Conservation (phyloP, 108 stramenopile species). For the Schizochytrium sp. region DNA sequence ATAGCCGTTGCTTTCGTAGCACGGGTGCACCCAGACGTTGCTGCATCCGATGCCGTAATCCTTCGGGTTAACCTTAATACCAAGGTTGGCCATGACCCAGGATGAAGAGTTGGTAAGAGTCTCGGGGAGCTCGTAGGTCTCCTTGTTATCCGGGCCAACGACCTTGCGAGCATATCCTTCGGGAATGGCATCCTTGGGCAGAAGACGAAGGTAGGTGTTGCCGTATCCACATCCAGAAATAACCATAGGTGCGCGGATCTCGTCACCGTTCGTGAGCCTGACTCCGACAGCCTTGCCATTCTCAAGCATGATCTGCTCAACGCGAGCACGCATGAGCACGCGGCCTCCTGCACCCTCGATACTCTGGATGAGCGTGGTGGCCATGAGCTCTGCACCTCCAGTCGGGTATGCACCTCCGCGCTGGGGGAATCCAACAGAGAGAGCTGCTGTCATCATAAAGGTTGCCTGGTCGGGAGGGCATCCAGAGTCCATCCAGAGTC, state of each 20-base stretch:
- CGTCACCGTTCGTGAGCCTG: slow-evolving; percentile 64
- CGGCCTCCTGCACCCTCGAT: slow-evolving; percentile 64
- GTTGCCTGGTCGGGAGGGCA: slow-evolving; percentile 59
- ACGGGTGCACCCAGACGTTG: slow-evolving; percentile 35
- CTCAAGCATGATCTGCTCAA: slow-evolving; percentile 67
- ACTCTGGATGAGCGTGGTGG: slow-evolving; percentile 35
- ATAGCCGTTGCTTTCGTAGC: slow-evolving; percentile 67
- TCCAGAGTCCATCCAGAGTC: slow-evolving; percentile 66
- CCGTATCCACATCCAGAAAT: slow-evolving; percentile 64
- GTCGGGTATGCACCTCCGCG: slow-evolving; percentile 63
- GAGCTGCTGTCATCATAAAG: slow-evolving; percentile 67
- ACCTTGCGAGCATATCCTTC: slow-evolving; percentile 22
- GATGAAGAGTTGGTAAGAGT: slow-evolving; percentile 5
- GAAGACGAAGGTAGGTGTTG: slow-evolving; percentile 60
- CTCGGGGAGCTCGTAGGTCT: background rate
- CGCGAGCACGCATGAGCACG: slow-evolving; percentile 61
- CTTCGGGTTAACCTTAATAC: slow-evolving; percentile 41
- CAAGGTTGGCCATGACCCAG: slow-evolving; percentile 22
- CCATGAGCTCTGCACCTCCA: slow-evolving; percentile 62
- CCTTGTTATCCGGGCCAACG: background rate
- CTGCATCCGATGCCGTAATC: slow-evolving; percentile 48
- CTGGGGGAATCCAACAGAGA: slow-evolving; percentile 62
- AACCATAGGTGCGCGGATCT: slow-evolving; percentile 46
- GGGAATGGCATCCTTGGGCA: slow-evolving; percentile 43
- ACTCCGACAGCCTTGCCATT: slow-evolving; percentile 65